Base-by-base conservation (phyloP, 116 monocot species). In the Trichopus zeylanicus region DNA sequence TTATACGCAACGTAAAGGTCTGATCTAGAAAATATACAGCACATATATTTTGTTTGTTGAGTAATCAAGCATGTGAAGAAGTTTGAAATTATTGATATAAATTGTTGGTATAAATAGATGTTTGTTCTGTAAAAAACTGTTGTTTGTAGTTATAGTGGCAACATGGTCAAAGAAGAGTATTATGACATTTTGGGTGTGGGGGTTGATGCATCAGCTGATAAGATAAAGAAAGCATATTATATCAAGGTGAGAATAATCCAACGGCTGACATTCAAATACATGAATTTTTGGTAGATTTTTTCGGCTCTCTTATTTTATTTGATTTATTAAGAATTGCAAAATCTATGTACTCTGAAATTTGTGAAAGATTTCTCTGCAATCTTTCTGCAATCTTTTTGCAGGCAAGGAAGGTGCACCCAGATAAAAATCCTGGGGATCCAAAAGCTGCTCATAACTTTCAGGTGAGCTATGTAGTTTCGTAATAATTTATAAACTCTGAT, bases 161-260 rank as follows among this genome's bases (percentile, higher is more conserved):
- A 18, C 53, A 94, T 94, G 89, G 89, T 86, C 68, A 85, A 89
- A 69, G 86, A 86, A 0, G 89, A 80, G 60, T 94, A 76, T 61
- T 94, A 89, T 58, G 89, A 94, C 53, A 59, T 89, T 52, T 71
- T 94, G 75, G 89, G 89, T 31, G 83, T 94, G 21, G 72, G 67
- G 25, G 53, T 55, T 38, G 80, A 80, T 76, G 86, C 86, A 64
- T 73, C 89, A 31, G 67, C 83, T 58, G 80, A 83, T 1, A 86
- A 94, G 24, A 89, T 94, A 62, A 94, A 94, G 83, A 94, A 86
- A 61, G 86, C 94, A 2, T 89, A 89, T 67, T 89, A 94, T 64
- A 15, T 94, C 53, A 89, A 94, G 93, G 93, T 94, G 57, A 57
- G 21, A n/a, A 42, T 42, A 9, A n/a, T 16, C 1, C 42, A 42